Evolutionary conservation across 345 rosid species (phyloP), one percentile per base, ranked within the genome.

Genomic region (Sapria himalayana): DNA sequence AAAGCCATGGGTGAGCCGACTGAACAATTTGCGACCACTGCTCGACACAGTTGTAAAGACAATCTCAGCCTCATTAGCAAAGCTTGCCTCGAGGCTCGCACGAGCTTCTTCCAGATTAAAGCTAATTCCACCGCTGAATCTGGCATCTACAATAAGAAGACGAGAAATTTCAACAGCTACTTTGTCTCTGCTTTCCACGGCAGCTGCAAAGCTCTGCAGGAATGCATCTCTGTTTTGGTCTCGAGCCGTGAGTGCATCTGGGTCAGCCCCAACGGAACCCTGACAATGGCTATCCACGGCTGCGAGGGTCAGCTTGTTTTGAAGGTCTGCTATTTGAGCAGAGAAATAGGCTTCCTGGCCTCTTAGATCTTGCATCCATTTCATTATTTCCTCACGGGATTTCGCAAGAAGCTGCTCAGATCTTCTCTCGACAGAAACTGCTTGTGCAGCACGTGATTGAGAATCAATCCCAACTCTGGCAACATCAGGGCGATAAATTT

Each of bases 381-480:
- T 78, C 15, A 76, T 46, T 39, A 82, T 66, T 60, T 89, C 98
- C 25, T 89, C 98, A 36, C 92, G 86, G 33, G 71, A 61, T 72
- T 73, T 89, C 9, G 64, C 58, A 34, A 89, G 53, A 42, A 89
- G 86, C 49, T 70, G 93, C 15, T 89, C 98, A 23, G 95, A 82
- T 68, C 98, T 72, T 46, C 95, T 64, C 72, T 89, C 98, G 66
- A 89, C 98, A 44, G 95, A 82, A 48, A 89, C 98, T 19, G 98
- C 95, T 64, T 89, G 98, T 34, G 98, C 93, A 40, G 98, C 98
- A 50, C 86, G 76, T 34, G 98, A 74, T 55, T 89, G 98, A 21
- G 98, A 70, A 65, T 89, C 95, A 38, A 89, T 95, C 51, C 98
- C 98, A 56, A 89, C 98, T 48, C 98, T 63, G 14, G 98, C 98